Evolutionary conservation across 2,329 filamentous ascomycete genomes (phyloP).

Genomic region (Ilyonectria sp.): DNA sequence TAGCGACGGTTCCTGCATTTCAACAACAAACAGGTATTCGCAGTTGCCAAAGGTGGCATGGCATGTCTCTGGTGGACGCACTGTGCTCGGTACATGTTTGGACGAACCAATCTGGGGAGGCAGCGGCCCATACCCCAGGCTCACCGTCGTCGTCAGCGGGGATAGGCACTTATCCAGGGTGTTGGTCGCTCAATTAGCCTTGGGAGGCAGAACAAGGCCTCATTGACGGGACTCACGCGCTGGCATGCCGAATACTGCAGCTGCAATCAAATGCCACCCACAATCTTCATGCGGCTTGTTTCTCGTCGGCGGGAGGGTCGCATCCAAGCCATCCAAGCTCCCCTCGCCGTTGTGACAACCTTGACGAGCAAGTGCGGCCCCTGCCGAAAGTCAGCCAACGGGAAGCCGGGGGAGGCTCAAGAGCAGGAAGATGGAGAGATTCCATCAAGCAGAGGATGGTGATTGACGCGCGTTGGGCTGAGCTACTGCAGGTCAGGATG

Average conservation of each 20-base stretch:
- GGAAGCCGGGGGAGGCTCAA: slow-evolving; percentile 13
- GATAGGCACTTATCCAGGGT: slow-evolving; percentile 8
- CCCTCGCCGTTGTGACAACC: slow-evolving; percentile 7
- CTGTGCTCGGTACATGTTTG: slow-evolving; percentile 1
- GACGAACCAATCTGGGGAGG: neutral
- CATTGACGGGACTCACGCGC: slow-evolving; percentile 13
- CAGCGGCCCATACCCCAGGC: slow-evolving; percentile 17
- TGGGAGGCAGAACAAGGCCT: neutral
- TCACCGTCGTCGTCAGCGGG: slow-evolving; percentile 12
- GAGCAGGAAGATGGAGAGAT: slow-evolving; percentile 13
- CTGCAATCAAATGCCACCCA: slow-evolving; percentile 26
- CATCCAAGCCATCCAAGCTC: slow-evolving; percentile 1
- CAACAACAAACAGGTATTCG: slow-evolving; percentile 2
- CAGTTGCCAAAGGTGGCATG: neutral
- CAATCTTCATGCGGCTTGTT: slow-evolving; percentile 23
- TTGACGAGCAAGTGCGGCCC: slow-evolving; percentile 16
- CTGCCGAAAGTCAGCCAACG: slow-evolving; percentile 24
- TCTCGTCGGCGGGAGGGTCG: slow-evolving; percentile 16
- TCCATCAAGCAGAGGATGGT: slow-evolving; percentile 10
- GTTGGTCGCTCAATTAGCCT: neutral
- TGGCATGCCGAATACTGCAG: slow-evolving; percentile 11
- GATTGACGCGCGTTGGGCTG: slow-evolving; percentile 36
- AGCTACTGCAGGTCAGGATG: slow-evolving; percentile 43
- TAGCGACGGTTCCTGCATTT: slow-evolving; percentile 19
- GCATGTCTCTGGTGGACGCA: neutral